A percentile compares a stretch with the other conserved stretches of the same genome.
These are phyloP conservation scores for Hypoxylon sp. DNA, from an alignment of 2,329 filamentous ascomycete species.

Conservation along the genomic window DNA sequence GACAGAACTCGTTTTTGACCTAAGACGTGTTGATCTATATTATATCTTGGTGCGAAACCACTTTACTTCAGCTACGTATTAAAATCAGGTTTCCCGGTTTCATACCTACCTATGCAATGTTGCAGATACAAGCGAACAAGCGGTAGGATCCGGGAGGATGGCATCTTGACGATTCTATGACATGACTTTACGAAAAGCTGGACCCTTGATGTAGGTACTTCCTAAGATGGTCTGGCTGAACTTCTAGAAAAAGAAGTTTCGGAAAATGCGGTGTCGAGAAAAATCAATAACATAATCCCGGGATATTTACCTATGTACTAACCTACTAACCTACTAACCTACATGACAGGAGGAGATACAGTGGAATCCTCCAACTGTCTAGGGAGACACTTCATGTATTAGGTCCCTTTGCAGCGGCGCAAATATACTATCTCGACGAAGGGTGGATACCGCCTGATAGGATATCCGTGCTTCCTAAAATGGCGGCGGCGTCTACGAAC, in stretches of 20 bases:
- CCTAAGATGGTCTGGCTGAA: slow-evolving; percentile 29
- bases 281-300: slow-evolving; percentile 16
- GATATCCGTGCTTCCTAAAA: slow-evolving; percentile 29
- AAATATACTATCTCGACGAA: slow-evolving; percentile 3
- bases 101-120: slow-evolving; percentile 29
- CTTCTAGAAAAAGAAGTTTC: slow-evolving; percentile 31
- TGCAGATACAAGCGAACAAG: slow-evolving; percentile 8
- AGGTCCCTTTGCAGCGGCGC: slow-evolving; percentile 11
- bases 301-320: too few relatives aligned
- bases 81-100: slow-evolving; percentile 35
- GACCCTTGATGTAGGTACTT: slow-evolving; percentile 21
- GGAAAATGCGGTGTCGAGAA: slow-evolving; percentile 32
- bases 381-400: slow-evolving; percentile 10
- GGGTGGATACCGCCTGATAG: slow-evolving; percentile 30
- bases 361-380: slow-evolving; percentile 25
- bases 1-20: slow-evolving; percentile 24
- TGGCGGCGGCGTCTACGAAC: slow-evolving; percentile 28
- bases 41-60: slow-evolving; percentile 22
- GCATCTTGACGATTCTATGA: slow-evolving; percentile 29
- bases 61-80: slow-evolving; percentile 5
- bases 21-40: slow-evolving; percentile 29
- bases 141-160: slow-evolving; percentile 34
- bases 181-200: slow-evolving; percentile 22
- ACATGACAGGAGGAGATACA: too few relatives aligned
- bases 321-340: too few relatives aligned